Evolutionary conservation across 2,329 filamentous ascomycete species (phyloP).

Genomic region (Aspergillus japonicus): DNA sequence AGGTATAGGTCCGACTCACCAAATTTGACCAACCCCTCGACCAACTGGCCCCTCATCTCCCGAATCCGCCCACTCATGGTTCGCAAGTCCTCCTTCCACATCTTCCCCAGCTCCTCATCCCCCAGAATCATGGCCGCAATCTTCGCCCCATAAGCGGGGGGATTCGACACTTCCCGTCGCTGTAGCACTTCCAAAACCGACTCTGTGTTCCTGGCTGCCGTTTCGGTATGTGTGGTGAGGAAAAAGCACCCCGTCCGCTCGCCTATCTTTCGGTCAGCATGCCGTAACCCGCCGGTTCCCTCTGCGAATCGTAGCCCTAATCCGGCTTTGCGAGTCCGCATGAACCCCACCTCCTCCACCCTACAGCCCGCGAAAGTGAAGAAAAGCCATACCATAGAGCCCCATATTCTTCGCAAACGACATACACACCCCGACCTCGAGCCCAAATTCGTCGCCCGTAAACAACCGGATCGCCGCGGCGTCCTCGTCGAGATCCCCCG

Average conservation of each 20-base stretch:
- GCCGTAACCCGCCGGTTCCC: neutral
- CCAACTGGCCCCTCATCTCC: slow-evolving; percentile 75
- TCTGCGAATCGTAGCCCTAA: neutral
- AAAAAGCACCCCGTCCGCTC: slow-evolving; percentile 15
- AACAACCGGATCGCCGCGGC: slow-evolving; percentile 28
- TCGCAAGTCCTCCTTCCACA: slow-evolving; percentile 85
- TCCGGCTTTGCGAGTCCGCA: too few relatives aligned
- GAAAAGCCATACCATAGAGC: slow-evolving; percentile 23
- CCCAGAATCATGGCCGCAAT: slow-evolving; percentile 81
- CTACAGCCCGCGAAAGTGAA: too few relatives aligned
- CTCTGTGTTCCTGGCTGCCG: slow-evolving; percentile 11
- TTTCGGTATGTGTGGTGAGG: neutral
- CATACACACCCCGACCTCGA: slow-evolving; percentile 58
- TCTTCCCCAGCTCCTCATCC: slow-evolving; percentile 68
- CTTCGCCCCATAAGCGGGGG: slow-evolving; percentile 84
- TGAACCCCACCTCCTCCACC: too few relatives aligned
- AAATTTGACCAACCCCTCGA: slow-evolving; percentile 51
- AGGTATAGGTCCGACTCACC: neutral
- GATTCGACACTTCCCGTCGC: slow-evolving; percentile 84
- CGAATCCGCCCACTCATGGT: slow-evolving; percentile 94
- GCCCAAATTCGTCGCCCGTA: slow-evolving; percentile 64
- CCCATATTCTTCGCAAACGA: slow-evolving; percentile 58
- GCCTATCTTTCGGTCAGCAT: slow-evolving; percentile 2
- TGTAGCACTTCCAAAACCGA: slow-evolving; percentile 17
- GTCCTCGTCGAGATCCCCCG: slow-evolving; percentile 28